A percentile compares a stretch with the other conserved stretches of the same genome.
These are phyloP conservation scores for Nakazawaea wyomingensis DNA, from an alignment of 805 yeast species.

Conservation along the genomic window DNA sequence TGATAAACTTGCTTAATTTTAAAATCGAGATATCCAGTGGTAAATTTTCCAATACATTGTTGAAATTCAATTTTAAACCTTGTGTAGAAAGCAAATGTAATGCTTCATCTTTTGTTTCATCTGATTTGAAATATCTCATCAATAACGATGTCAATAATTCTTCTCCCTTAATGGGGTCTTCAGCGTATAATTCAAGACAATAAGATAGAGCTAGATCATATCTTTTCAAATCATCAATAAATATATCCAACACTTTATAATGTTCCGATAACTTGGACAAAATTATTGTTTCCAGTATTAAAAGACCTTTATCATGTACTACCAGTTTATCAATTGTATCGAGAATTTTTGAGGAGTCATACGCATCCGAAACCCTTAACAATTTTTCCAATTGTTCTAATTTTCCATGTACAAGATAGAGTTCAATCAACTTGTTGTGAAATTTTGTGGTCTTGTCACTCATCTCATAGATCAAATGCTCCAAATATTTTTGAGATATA, in stretches of 20 bases:
- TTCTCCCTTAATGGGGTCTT: conserved; percentile 32
- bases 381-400: conserved; percentile 26
- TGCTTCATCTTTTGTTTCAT: conserved; percentile 20
- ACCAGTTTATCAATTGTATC: conserved; percentile 24
- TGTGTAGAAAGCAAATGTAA: conserved; percentile 36
- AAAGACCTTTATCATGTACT: conserved; percentile 13
- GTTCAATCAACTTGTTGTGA: conserved; percentile 38
- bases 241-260: conserved; percentile 55
- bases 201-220: conserved; percentile 54
- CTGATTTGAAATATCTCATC: conserved; percentile 22
- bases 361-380: conserved; percentile 27
- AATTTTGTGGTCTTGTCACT: conserved; percentile 31
- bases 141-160: conserved; percentile 44
- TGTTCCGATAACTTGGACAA: conserved; percentile 57
- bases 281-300: conserved; percentile 51
- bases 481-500: conserved; percentile 45
- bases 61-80: conserved; percentile 32
- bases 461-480: conserved; percentile 40
- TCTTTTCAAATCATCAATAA: conserved; percentile 53
- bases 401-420: conserved; percentile 34
- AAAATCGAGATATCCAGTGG: conserved; percentile 46
- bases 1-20: conserved; percentile 38
- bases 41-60: conserved; percentile 39
- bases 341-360: conserved; percentile 36
- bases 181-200: conserved; percentile 44